Evolutionary conservation across 2,329 filamentous ascomycete genomes (phyloP), one percentile per base, ranked within the genome.

Genomic region (Balansia obtecta): DNA sequence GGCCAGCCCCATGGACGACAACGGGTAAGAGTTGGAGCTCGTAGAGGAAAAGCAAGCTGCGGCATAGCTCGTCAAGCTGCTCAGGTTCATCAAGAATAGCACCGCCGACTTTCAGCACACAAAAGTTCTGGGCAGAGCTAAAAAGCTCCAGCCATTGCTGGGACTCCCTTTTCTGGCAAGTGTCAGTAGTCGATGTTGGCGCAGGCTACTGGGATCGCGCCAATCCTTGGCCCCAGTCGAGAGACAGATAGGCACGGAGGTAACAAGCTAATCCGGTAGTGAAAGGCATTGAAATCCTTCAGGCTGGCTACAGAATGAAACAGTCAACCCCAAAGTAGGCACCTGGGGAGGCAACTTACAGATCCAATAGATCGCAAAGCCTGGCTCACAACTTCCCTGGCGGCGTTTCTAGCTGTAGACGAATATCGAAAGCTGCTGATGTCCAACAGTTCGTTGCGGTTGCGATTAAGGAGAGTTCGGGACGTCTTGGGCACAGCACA

Each of bases 61-160:
- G 85, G 64, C 88, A 95, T 50, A 98, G 80, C 61, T 90, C 89
- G 66, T 95, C 86, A 50, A 97, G 77, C 68, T 96, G 86, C 65
- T 97, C 90, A 27, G 27, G 27, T 27, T 27, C 27, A 27, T 5
- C 8, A 8, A 27, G 27, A 27, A 27, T 27, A 55, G 91, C 93
- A 55, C 91, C 93, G 54, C 91, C 93, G 50, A 97, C 91, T 75
- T 98, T 98, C 70, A 98, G 95, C 46, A 98, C 91, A 58, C 89
- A 90, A 67, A 97, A 98, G 64, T 95, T 89, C 72, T 97, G 90
- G 37, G 89, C 90, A 37, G 90, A 95, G 59, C 86, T 93, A 76
- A 98, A 98, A 67, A 97, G 89, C 58, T 90, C 93, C 53, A 97
- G 83, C 69, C 97, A 97, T 70, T 97, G 91, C 74, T 96, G 88